A percentile compares a stretch with the other conserved stretches of the same genome.
Evolutionary conservation across 192 early-diverging fungal species (phyloP).

Genomic region (Dissophora globulifera): DNA sequence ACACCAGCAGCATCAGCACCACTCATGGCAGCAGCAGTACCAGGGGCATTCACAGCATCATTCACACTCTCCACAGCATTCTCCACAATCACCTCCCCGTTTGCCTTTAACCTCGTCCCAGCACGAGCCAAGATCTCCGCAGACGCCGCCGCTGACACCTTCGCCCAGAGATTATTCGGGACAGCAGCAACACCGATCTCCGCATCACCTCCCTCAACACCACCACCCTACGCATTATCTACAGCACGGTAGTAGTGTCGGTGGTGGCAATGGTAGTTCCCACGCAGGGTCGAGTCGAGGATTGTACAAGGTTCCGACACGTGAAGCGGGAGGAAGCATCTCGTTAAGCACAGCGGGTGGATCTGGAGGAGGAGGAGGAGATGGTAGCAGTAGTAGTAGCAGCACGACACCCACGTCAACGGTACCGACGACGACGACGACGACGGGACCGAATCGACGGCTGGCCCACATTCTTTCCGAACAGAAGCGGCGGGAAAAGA

Average conservation of each 20-base stretch:
- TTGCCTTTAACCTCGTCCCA: too few species aligned
- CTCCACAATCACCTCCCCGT: conserved; percentile 8
- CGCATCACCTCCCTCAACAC: conserved; percentile 1
- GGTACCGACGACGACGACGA: too few species aligned
- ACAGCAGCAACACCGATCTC: conserved; percentile 5
- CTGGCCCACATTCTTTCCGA: conserved; percentile 55
- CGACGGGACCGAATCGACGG: conserved; percentile 41
- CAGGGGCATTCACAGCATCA: background rate
- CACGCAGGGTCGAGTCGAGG: background rate
- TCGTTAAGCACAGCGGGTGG: background rate
- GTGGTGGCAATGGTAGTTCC: too few species aligned
- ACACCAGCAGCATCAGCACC: background rate
- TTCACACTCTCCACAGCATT: background rate
- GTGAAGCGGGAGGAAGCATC: conserved; percentile 3
- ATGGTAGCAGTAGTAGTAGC: too few species aligned
- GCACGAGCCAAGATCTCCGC: too few species aligned
- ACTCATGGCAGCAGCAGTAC: too few species aligned
- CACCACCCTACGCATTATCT: too few species aligned
- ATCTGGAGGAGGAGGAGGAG: too few species aligned
- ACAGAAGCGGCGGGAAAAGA: conserved; percentile 56
- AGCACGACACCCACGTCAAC: too few species aligned
- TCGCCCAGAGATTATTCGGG: conserved; percentile 17
- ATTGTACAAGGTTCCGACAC: conserved; percentile 14
- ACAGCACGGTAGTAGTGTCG: too few species aligned
- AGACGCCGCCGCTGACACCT: conserved; percentile 31